phyloP scores from a whole-genome alignment of 257 asterid genomes.

The Capsicum pubescens region DNA sequence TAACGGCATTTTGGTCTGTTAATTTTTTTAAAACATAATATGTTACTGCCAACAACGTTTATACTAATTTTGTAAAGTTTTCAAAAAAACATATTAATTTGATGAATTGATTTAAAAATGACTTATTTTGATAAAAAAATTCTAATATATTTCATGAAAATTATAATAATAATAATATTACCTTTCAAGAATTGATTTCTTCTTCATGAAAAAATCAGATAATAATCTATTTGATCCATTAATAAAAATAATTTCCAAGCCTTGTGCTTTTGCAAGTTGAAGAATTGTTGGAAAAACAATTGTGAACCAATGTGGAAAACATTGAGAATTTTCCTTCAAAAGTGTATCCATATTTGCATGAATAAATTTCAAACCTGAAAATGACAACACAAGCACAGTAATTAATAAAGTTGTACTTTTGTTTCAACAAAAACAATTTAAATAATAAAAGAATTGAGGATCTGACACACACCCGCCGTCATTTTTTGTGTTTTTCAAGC shows the following conservation, averaged over 20 bases:
- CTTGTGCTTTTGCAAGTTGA: slow-evolving; percentile 45
- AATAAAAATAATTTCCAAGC: slow-evolving; percentile 37
- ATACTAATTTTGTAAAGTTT: too few species aligned
- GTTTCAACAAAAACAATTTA: too few species aligned
- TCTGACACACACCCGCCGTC: too few species aligned
- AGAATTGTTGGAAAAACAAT: slow-evolving; percentile 56
- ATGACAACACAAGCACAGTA: background rate
- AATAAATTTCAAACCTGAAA: slow-evolving; percentile 49
- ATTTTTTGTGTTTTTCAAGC: too few species aligned
- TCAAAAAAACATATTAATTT: too few species aligned
- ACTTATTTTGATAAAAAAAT: too few species aligned
- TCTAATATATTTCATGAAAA: too few species aligned
- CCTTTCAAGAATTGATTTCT: slow-evolving; percentile 47
- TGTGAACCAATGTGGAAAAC: slow-evolving; percentile 55
- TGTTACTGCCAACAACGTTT: too few species aligned
- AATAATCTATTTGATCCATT: slow-evolving; percentile 19
- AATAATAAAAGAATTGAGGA: background rate
- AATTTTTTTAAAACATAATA: too few species aligned
- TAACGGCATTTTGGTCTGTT: too few species aligned
- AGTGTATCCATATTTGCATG: slow-evolving; percentile 40
- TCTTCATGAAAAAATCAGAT: slow-evolving; percentile 35
- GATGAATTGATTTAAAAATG: too few species aligned
- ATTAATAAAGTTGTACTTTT: background rate
- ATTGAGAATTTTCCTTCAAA: slow-evolving; percentile 31
- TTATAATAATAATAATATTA: background rate